Evolutionary conservation across 768 basidiomycete species (phyloP), one percentile per base, ranked within the genome.

Genomic region (Hygrocybe coccinea): DNA sequence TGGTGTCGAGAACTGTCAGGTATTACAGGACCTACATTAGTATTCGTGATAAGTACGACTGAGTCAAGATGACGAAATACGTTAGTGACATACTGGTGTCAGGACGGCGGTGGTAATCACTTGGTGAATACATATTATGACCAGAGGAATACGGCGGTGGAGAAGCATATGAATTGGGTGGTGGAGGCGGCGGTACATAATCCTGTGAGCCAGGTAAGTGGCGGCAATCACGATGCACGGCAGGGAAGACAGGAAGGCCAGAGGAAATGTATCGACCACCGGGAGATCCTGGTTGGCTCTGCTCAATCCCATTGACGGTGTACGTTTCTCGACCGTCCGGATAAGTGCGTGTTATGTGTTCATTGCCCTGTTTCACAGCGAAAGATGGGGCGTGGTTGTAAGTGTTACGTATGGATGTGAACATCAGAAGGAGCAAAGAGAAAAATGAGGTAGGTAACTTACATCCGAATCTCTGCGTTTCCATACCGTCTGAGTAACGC

Each of bases 271-370:
- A 75, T 50, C 46, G 54, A 58, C 69, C 66, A 3, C 67, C 70
- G 46, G 64, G 68, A 49, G 65, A 34, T 22, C 62, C 43, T 19
- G 67, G 60, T 57, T n/a, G 36, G 19, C 4, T 21, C 43, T 81
- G 80, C 54, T 81, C 78, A 15, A 86, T 67, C 10, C 89, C 89
- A 55, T 91, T 89, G 62, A 91, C 73, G 14, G 80, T 85, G 62
- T 77, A 76, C 2, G 82, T 71, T 63, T 87, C 77, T 41, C 80
- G 79, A 8, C 89, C 89, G 53, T 90, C 86, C 5, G 84, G 80
- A 54, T 78, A 80, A 7, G 76, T 82, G 50, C 82, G 81, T 11
- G 79, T 83, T 46, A 86, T 72, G 65, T 89, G 86, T 62, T 88
- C 86, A 60, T 88, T 88, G 2, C 89, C 89, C 88, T 91, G 58